Evolutionary conservation across 805 yeast species (phyloP), one percentile per base, ranked within the genome.

Genomic region (Zygoascus bituminiphila): DNA sequence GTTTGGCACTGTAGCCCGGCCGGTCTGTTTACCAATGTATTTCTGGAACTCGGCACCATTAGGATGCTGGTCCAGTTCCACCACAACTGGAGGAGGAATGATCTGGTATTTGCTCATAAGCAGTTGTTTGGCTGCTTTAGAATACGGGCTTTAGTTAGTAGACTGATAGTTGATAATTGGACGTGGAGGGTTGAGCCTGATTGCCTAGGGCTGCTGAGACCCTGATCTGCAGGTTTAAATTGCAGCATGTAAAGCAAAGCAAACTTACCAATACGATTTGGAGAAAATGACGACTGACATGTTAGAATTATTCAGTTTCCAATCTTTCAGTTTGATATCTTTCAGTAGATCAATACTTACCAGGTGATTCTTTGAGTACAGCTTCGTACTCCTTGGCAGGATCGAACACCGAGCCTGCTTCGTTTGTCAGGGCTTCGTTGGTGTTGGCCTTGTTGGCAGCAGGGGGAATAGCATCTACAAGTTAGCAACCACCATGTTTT

Each of bases 1-100:
- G 62, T 93, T 93, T 22, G 98, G 98, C 12, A 93, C 98, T 0
- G 98, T 91, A 24, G 68, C 68, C 57, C 96, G 79, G 5, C 93
- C 94, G 4, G 95, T 79, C 49, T 74, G 64, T 45, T 73, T 70
- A 15, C 74, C 82, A 46, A 93, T 73, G 64, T 83, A 82, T 15
- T 71, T 76, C 66, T 89, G 97, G 51, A 93, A 72, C 52, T 76
- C 83, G 2, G 68, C 63, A 1, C 97, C 97, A 62, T 87, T 75
- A 44, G 75, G 72, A 63, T 88, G 95, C 58, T 72, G 73, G 66
- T 91, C 97, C 46, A 91, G 72, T 62, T 91, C 98, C 15, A 91
- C 86, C 47, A 85, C 74, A 5, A 72, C 60, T 2, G 88, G 89
- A 26, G 72, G 67, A 4, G 98, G 98, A 2, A 75, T 72, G 52